Evolutionary conservation across 192 early-diverging fungal genomes (phyloP), one percentile per base, ranked within the genome.

Genomic region (Mortierella antarctica): DNA sequence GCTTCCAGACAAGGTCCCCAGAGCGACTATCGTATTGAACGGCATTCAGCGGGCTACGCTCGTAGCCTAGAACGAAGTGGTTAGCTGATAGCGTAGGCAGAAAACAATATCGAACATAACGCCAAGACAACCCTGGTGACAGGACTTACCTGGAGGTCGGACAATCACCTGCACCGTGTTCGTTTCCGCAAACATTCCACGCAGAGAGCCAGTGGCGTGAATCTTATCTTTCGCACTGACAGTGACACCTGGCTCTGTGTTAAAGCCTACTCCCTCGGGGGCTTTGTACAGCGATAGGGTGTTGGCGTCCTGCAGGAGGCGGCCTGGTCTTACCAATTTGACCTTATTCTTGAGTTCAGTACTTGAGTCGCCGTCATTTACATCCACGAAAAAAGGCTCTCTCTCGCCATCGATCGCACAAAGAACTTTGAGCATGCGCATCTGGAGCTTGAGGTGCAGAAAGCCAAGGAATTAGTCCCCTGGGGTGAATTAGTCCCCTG

Each of bases 1-100:
- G 49, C n/a, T 51, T 77, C 74, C 67, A 74, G 58, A 67, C 72
- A 62, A 74, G 72, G 65, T 74, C 65, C 52, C 65, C 65, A 20
- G 58, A 67, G 44, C 65, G 65, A 55, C 64, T 17, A 62, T 74
- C 65, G 15, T 74, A 74, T 67, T 61, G 57, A 17, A 67, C 64
- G 72, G 56, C 17, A 62, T 67, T 74, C 49, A 67, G 51, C 21
- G 57, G 57, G 51, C 44, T 55, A 52, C 73, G 73, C 15, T 40
- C 20, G 23, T 47, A 74, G 52, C 65, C 65, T 67, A 67, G 41
- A 66, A 55, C 23, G 49, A 60, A 11, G 41, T 66, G 39, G 62
- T 60, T 5, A 51, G 55, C 60, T 48, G 7, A 10, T 51, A 71
- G 7, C 62, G 45, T 65, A 51, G 21, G 44, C 50, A 62, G 62